Evolutionary conservation across 1,139 yeast genomes (phyloP), one percentile per base, ranked within the genome.

Genomic region (Taphrina confusa): DNA sequence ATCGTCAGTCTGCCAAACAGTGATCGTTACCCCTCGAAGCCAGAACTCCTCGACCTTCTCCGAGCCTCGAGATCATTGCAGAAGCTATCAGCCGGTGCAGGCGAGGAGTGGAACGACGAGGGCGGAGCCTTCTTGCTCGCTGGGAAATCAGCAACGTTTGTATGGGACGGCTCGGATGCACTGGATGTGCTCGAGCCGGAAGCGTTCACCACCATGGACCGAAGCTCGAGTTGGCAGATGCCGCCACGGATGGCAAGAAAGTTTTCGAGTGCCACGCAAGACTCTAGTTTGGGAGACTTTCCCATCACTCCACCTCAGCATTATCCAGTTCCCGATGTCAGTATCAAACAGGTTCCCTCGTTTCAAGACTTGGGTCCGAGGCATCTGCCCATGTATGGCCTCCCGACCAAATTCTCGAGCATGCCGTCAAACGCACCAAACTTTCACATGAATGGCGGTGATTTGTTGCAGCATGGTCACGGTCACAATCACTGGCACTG

Each of bases 41-140:
- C 36, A 22, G 58, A 54, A 36, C 39, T 54, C 31, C 44, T 54
- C 9, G 58, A 54, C 25, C 44, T 54, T 12, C 27, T 54, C 12
- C 58, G 51, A 9, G 58, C 58, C n/a, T 44, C 58, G 20, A 28
- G 58, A 12, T 54, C 58, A 2, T 45, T 54, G 31, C 58, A 54
- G 28, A 31, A 44, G 18, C 23, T 54, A 14, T 31, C 42, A 4
- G 42, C 52, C 9, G 52, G 52, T 4, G 42, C 25, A 14, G 30
- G 20, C 2, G 42, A 33, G 30, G 52, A 47, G 20, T 47, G 52
- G 52, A 33, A 5, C 23, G 40, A 47, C 20, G 40, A 47, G 22
- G 52, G 52, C 18, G 52, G 52, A 16, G 22, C 28, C 3, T 47
- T 47, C 42, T 11, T 25, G 22, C 18, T 47, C 31, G 40, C 39